Base-by-base conservation (phyloP, 2,329 filamentous ascomycete species). In the Scedosporium apiospermum region DNA sequence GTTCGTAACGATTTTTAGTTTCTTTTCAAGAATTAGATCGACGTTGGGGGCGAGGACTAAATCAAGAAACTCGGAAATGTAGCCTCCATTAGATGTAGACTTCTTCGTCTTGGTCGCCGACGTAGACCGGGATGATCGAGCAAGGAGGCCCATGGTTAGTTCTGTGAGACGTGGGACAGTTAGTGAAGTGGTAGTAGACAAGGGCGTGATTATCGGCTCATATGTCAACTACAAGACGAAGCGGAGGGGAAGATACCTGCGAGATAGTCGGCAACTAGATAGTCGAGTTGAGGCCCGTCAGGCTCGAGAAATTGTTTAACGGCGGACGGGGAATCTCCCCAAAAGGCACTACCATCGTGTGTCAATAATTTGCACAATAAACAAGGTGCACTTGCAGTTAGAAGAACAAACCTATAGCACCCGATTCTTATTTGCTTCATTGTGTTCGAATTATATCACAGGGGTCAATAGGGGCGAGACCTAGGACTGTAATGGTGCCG, bases 91-190 rank as follows among this genome's bases (percentile, higher is more conserved):
- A 23, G 23, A 23, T 23, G 23, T 23, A 23, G 23, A 23, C 23
- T 23, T 23, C 23, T 23, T 23, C 7, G 46, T 18, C n/a, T 51
- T 51, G 10, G 16, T 51, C 2, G 10, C 21, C 7, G 46, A 51
- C 4, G 14, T 26, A 16, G 60, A 49, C 46, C 34, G 23, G 14
- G 55, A 62, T 5, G 60, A 46, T 9, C 60, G 60, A 6, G 60
- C 60, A 5, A 62, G 34, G 16, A 62, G 60, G n/a, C 60, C 60
- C 60, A 62, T 62, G 14, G 60, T 62, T 14, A 62, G n/a, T 23
- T 58, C 55, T 51, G 46, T 23, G 23, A 7, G 26, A 16, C 9
- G 14, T 23, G 46, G 7, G 10, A 51, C 46, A 16, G 14, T 23
- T 23, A 23, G 23, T 23, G 23, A 23, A 23, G 23, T 23, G 23